Base-by-base conservation (phyloP, 352 stramenopile genomes). In the Globisporangium solare region DNA sequence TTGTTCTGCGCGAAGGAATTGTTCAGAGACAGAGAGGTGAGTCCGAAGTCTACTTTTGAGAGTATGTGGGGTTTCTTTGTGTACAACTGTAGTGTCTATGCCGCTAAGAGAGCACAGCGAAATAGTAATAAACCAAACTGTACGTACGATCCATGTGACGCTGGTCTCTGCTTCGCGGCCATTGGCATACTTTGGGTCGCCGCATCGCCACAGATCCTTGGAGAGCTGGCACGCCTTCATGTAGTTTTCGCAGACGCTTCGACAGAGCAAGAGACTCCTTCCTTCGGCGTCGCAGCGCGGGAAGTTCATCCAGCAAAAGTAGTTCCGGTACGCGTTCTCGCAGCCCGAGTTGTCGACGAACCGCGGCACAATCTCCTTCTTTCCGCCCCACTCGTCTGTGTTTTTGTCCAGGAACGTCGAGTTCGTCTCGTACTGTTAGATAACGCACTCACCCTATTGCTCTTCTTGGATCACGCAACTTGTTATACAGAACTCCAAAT, bases 221-320 rank as follows among this genome's bases (percentile, higher is more conserved):
- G 71, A 68, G 58, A 94, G 82, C 48, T 93, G 77, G 43, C 90
- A 97, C 7, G 83, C 72, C 41, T 76, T 88, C 63, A 97, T 94
- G 59, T 84, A 96, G 61, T 97, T 97, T 58, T 97, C 85, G 58
- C 90, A 97, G 15, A 93, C 86, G 46, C 81, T 95, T 51, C 86
- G 79, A 24, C 90, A 97, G 31, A 97, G 58, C 57, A 93, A 66
- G 41, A 97, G 64, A 24, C 79, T 93, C 12, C 73, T 61, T 6
- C 84, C 75, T 52, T 94, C 84, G 21, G 85, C 72, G 61, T 97
- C 89, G 67, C 89, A 97, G 32, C 90, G 76, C 18, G 90, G 90
- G 61, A 97, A 97, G 67, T 96, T 97, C 15, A 96, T 47, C 83
- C 81, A 97, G 64, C 89, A 97, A 32, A 92, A 85, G 61, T 94